phyloP scores from a whole-genome alignment of 2,329 filamentous ascomycete genomes.

The Colletotrichum costaricense region DNA sequence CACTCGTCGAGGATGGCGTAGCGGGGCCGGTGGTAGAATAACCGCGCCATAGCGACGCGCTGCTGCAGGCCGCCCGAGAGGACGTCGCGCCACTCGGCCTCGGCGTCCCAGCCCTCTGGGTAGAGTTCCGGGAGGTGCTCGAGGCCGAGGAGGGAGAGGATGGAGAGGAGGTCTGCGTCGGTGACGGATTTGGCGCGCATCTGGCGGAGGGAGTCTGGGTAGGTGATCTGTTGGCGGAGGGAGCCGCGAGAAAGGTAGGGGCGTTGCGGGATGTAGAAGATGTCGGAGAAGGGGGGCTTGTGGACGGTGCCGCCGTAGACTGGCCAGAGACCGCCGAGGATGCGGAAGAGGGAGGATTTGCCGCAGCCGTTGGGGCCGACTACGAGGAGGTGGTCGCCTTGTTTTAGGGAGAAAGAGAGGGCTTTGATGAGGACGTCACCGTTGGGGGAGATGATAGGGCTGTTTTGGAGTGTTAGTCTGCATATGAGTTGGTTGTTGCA shows the following conservation, averaged over 20 bases:
- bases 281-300: constrained; percentile 91
- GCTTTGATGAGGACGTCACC: constrained; percentile 90
- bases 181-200: constrained; percentile 88
- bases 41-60: constrained; percentile 93
- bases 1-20: constrained; percentile 98
- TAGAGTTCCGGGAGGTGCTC: constrained; percentile 84
- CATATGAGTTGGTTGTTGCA: no score
- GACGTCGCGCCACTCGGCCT: constrained; percentile 96
- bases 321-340: constrained; percentile 95
- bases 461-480: constrained; percentile 38
- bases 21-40: constrained; percentile 92
- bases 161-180: constrained; percentile 81
- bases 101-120: constrained; percentile 85
- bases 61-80: constrained; percentile 94
- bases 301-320: constrained; percentile 95
- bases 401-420: constrained; percentile 86
- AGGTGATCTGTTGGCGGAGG: constrained; percentile 96
- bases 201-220: constrained; percentile 88
- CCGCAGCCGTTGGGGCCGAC: constrained; percentile 97
- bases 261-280: constrained; percentile 98
- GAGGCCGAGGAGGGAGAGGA: constrained; percentile 84
- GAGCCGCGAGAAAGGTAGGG: constrained; percentile 93
- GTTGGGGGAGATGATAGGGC: constrained; percentile 94
- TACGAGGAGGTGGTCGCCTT: constrained; percentile 91
- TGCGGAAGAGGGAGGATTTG: constrained; percentile 95